Conservation (phyloP, 73 alveolate species). For the Paramecium tetraurelia region DNA sequence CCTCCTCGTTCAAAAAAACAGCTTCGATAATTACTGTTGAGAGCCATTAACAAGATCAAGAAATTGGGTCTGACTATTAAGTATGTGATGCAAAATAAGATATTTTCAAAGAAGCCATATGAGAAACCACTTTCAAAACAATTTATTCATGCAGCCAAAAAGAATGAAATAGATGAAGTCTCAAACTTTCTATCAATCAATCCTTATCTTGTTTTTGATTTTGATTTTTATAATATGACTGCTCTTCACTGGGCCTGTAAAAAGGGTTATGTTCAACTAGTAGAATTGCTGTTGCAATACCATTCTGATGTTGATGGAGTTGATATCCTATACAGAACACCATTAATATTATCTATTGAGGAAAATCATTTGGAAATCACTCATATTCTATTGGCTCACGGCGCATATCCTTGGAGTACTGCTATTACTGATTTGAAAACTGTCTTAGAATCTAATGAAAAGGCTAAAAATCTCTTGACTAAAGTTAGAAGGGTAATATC, state of each 20-base stretch:
- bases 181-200: neutral
- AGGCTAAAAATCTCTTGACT: conserved; percentile 20
- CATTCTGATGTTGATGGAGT: conserved; percentile 42
- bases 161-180: neutral
- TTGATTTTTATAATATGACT: conserved; percentile 37
- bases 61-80: neutral
- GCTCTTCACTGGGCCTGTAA: conserved; percentile 49
- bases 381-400: neutral
- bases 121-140: conserved; percentile 3
- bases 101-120: conserved; percentile 40
- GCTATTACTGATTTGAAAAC: conserved; percentile 17
- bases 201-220: conserved; percentile 48
- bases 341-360: neutral
- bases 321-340: conserved; percentile 36
- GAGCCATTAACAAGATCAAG: conserved; percentile 21
- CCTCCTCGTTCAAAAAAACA: conserved; percentile 34
- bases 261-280: conserved; percentile 16
- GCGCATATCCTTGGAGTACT: conserved; percentile 49
- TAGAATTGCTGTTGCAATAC: neutral
- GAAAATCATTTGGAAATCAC: conserved; percentile 1
- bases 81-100: neutral
- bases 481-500: conserved; percentile 29
- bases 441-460: neutral
- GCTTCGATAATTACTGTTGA: neutral
- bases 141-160: conserved; percentile 41